These are phyloP conservation scores for Cercospora sp. DNA, from an alignment of 2,329 filamentous ascomycete genomes.

Conservation along the genomic window DNA sequence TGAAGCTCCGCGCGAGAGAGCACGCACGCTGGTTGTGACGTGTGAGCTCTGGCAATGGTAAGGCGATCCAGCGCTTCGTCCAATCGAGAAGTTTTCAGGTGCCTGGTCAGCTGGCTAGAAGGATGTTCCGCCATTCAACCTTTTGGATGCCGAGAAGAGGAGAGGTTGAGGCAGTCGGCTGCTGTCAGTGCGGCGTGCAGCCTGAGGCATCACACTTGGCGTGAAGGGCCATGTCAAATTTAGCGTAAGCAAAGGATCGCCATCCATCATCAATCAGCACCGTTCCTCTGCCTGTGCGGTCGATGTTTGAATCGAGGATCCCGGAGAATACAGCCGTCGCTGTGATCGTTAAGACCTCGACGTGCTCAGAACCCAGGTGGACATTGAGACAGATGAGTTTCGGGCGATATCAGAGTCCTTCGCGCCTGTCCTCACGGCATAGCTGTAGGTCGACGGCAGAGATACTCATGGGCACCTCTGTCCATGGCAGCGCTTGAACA, in stretches of 20 bases:
- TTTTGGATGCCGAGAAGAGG: not conserved
- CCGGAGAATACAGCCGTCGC: too few species aligned
- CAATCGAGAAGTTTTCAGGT: not conserved
- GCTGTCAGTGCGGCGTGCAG: not conserved
- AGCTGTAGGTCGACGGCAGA: not conserved
- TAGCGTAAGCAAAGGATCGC: not conserved
- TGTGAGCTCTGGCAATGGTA: not conserved
- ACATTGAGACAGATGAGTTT: not conserved
- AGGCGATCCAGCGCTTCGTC: not conserved
- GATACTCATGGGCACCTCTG: not conserved
- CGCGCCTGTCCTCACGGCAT: not conserved
- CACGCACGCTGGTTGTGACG: not conserved
- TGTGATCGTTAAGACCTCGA: too few species aligned
- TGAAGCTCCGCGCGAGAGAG: not conserved
- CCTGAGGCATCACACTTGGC: not conserved
- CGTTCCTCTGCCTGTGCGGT: not conserved
- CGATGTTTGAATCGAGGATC: not conserved
- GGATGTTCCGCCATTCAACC: not conserved
- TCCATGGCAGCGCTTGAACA: not conserved
- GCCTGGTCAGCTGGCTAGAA: not conserved
- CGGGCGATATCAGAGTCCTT: not conserved
- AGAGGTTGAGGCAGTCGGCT: not conserved
- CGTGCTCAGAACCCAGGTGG: not conserved
- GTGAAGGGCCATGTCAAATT: not conserved
- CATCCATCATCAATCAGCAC: not conserved